Evolutionary conservation across 768 basidiomycete species (phyloP).

Genomic region (Amylocystis lapponica): DNA sequence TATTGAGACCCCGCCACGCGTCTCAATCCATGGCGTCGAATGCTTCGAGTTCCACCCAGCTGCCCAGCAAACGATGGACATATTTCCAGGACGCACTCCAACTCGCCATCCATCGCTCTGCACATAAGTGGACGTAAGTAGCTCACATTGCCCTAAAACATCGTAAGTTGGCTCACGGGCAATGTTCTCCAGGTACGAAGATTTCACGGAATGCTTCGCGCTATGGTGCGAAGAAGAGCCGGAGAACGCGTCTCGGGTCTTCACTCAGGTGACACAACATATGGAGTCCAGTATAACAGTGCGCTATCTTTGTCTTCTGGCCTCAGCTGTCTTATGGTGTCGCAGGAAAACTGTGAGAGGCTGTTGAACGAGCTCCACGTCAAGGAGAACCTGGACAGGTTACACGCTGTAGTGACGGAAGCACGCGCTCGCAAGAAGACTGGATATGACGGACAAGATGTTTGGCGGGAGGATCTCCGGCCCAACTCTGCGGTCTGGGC

Average conservation of each 20-base stretch:
- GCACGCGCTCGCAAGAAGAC: constrained; percentile 51
- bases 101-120: constrained; percentile 45
- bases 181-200: constrained; percentile 36
- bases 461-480: constrained; percentile 61
- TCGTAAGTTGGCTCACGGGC: background rate
- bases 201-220: constrained; percentile 37
- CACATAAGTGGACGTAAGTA: constrained; percentile 51
- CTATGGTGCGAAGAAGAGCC: constrained; percentile 33
- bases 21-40: constrained; percentile 19
- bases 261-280: constrained; percentile 61
- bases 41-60: constrained; percentile 10
- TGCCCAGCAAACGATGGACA: constrained; percentile 41
- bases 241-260: constrained; percentile 26
- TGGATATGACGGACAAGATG: constrained; percentile 40
- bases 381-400: constrained; percentile 61
- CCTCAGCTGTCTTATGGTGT: background rate
- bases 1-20: constrained; percentile 14
- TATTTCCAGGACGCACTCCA: constrained; percentile 48
- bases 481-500: constrained; percentile 60
- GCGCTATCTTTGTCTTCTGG: constrained; percentile 3
- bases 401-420: constrained; percentile 66
- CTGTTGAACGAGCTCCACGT: constrained; percentile 66
- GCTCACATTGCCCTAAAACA: background rate
- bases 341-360: constrained; percentile 58
- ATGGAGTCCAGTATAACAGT: constrained; percentile 59